phyloP scores from a whole-genome alignment of 345 rosid species.

The Orychophragmus violaceus region DNA sequence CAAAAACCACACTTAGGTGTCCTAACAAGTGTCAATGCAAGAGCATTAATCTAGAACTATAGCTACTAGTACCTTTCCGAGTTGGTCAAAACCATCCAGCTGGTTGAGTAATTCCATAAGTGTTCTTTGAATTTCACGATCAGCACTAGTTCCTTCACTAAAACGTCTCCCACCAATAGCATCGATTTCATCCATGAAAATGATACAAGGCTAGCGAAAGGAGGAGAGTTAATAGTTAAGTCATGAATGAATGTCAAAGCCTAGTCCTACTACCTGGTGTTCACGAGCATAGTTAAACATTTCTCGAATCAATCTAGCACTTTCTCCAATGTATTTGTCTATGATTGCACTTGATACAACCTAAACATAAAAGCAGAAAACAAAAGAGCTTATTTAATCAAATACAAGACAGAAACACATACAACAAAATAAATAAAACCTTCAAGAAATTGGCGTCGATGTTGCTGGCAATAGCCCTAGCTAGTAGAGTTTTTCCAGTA shows the following conservation, averaged over 20 bases:
- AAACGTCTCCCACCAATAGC: slow-evolving; percentile 98
- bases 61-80: slow-evolving; percentile 68
- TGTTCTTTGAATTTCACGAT: slow-evolving; percentile 97
- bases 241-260: not conserved
- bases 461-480: too few relatives aligned
- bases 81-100: slow-evolving; percentile 94
- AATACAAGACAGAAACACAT: not conserved
- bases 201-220: slow-evolving; percentile 76
- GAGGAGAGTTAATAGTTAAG: not conserved
- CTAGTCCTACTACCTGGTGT: slow-evolving; percentile 70
- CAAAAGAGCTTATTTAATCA: not conserved
- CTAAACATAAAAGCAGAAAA: not conserved
- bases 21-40: not conserved
- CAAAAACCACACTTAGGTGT: too few relatives aligned
- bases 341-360: slow-evolving; percentile 97
- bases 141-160: slow-evolving; percentile 96
- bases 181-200: slow-evolving; percentile 99
- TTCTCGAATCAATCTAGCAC: too few relatives aligned
- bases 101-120: slow-evolving; percentile 97
- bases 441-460: too few relatives aligned
- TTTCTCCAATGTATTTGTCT: too few relatives aligned
- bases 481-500: too few relatives aligned
- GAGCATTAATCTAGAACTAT: not conserved
- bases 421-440: slow-evolving; percentile 35
- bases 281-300: slow-evolving; percentile 98